A percentile compares a stretch with the other conserved stretches of the same genome.
Conservation (phyloP, 805 yeast genomes). For the Zygotorulaspora danielsina region DNA sequence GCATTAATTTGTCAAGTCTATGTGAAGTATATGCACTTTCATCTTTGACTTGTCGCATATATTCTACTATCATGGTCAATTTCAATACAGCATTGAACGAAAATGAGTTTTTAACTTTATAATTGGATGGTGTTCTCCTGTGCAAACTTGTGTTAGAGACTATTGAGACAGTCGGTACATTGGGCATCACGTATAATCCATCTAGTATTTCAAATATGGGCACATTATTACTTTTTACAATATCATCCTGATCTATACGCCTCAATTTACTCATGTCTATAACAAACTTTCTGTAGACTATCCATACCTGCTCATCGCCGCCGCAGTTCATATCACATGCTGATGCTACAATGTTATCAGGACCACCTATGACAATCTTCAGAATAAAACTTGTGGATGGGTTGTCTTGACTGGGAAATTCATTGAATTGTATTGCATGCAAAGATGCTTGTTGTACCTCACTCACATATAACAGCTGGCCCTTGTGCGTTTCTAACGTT, state of each 20-base stretch:
- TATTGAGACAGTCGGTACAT: slow-evolving; percentile 1
- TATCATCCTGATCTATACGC: slow-evolving; percentile 12
- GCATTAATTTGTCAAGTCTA: slow-evolving; percentile 13
- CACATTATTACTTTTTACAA: slow-evolving; percentile 15
- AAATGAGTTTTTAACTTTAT: slow-evolving; percentile 20
- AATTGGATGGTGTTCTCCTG: slow-evolving; percentile 4
- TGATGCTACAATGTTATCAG: slow-evolving; percentile 7
- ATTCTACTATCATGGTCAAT: slow-evolving; percentile 29
- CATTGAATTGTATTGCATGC: slow-evolving; percentile 24
- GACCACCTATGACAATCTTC: slow-evolving; percentile 22
- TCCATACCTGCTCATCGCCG: slow-evolving; percentile 16
- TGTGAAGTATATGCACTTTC: slow-evolving; percentile 19
- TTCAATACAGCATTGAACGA: slow-evolving; percentile 28
- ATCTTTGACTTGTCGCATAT: slow-evolving; percentile 20
- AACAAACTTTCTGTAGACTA: slow-evolving; percentile 8
- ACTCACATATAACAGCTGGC: slow-evolving; percentile 24
- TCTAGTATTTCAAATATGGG: slow-evolving; percentile 28
- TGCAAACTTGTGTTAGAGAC: background rate
- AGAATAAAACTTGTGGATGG: slow-evolving; percentile 17
- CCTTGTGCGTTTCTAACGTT: slow-evolving; percentile 20
- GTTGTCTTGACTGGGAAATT: slow-evolving; percentile 19
- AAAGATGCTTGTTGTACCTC: slow-evolving; percentile 25
- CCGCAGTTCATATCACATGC: background rate
- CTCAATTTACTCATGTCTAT: slow-evolving; percentile 21
- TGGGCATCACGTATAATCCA: slow-evolving; percentile 21